Evolutionary conservation across 805 yeast genomes (phyloP).

Genomic region (Saccharomycopsis oosterbeekiorum): DNA sequence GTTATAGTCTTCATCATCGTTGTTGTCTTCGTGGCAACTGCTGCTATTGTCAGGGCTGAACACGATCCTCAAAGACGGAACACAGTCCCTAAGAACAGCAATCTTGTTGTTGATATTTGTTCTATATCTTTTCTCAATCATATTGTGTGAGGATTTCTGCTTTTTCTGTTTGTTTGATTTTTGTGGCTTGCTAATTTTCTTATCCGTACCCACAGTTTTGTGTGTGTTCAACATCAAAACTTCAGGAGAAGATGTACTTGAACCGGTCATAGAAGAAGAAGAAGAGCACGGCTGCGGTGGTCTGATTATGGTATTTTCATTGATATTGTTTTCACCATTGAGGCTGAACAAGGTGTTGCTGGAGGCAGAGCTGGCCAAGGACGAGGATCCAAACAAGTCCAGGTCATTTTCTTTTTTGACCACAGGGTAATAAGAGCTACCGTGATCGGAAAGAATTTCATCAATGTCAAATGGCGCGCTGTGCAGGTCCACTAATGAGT

Average conservation of each 20-base stretch:
- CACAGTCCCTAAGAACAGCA: slow-evolving; percentile 51
- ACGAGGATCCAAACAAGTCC: neutral
- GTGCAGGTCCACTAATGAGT: neutral
- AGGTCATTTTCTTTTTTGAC: neutral
- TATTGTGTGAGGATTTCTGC: slow-evolving; percentile 55
- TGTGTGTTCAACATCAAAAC: slow-evolving; percentile 1
- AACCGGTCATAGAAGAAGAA: slow-evolving; percentile 6
- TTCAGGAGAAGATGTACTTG: slow-evolving; percentile 1
- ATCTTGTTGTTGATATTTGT: slow-evolving; percentile 64
- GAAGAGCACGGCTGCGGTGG: neutral
- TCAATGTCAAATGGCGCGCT: neutral
- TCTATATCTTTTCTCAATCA: slow-evolving; percentile 64
- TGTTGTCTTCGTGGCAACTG: slow-evolving; percentile 32
- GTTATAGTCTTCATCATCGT: slow-evolving; percentile 32
- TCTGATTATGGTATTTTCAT: neutral
- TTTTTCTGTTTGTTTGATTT: slow-evolving; percentile 27
- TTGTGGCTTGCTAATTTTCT: neutral
- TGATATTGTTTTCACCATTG: neutral
- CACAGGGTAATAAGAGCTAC: neutral
- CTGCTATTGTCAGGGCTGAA: slow-evolving; percentile 28
- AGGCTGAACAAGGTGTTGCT: neutral
- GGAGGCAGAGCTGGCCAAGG: neutral
- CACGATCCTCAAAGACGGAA: slow-evolving; percentile 48
- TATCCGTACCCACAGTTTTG: neutral
- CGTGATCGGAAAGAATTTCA: slow-evolving; percentile 2